Evolutionary conservation across 2,329 filamentous ascomycete genomes (phyloP).

Genomic region (Diaporthe capsici): DNA sequence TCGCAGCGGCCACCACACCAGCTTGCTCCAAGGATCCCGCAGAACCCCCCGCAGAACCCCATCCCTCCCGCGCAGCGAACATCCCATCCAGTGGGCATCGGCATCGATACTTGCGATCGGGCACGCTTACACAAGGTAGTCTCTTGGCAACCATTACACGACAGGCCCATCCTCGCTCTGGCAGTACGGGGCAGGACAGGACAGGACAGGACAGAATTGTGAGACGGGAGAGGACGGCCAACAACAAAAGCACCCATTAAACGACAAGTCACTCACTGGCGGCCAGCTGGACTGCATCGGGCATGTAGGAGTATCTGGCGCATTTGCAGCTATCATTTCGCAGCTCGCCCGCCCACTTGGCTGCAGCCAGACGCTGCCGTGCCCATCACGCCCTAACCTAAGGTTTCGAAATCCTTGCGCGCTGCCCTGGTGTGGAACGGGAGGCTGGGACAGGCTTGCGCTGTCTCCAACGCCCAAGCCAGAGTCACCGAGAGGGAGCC

Average conservation of each 20-base stretch:
- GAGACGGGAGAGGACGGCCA: not conserved
- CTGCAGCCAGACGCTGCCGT: not conserved
- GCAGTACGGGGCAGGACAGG: not conserved
- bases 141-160: slow-evolving; percentile 14
- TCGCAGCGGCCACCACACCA: not conserved
- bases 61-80: slow-evolving; percentile 24
- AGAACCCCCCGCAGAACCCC: slow-evolving; percentile 15
- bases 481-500: slow-evolving; percentile 17
- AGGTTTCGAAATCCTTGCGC: slow-evolving; percentile 30
- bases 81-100: slow-evolving; percentile 21
- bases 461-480: slow-evolving; percentile 19
- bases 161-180: slow-evolving; percentile 11
- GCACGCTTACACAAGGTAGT: slow-evolving; percentile 5
- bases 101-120: not conserved
- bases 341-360: not conserved
- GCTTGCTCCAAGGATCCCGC: slow-evolving; percentile 8
- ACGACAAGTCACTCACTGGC: not conserved
- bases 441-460: slow-evolving; percentile 33
- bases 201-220: not conserved
- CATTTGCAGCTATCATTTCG: not conserved
- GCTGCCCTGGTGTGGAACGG: slow-evolving; percentile 13
- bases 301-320: slow-evolving; percentile 1
- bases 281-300: slow-evolving; percentile 3
- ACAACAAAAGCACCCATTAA: not conserved
- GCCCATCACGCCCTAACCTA: not conserved